phyloP scores from a whole-genome alignment of 139 green algal genomes.

The Zygnema cylindricum region DNA sequence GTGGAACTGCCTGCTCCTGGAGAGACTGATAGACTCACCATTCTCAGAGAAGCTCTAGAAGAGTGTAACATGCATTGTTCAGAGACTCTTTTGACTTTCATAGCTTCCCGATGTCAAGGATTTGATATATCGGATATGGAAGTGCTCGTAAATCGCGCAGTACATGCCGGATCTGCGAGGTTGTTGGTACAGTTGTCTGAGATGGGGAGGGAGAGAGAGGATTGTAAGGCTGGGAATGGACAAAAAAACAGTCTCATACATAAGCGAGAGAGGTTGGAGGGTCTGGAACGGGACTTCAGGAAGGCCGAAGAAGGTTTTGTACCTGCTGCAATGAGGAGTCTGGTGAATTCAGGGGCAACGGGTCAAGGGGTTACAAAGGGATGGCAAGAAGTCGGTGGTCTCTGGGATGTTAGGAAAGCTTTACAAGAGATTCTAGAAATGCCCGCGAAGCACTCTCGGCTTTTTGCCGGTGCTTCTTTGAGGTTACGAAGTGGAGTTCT shows the following conservation, averaged over 20 bases:
- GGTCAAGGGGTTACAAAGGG: not conserved
- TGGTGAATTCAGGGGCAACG: conserved; percentile 5
- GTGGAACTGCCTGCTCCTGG: conserved; percentile 41
- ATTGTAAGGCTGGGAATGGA: too few relatives aligned
- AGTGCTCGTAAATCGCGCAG: conserved; percentile 48
- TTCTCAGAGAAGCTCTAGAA: conserved; percentile 7
- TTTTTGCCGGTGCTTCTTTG: conserved; percentile 79
- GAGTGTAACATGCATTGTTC: conserved; percentile 12
- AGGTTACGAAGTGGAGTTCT: conserved; percentile 89
- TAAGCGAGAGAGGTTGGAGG: not conserved
- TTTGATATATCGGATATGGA: conserved; percentile 53
- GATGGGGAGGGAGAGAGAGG: not conserved
- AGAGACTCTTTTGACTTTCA: not conserved
- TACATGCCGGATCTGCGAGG: conserved; percentile 3
- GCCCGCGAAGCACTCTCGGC: conserved; percentile 70
- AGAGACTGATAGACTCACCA: conserved; percentile 24
- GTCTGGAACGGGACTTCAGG: conserved; percentile 38
- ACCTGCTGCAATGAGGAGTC: conserved; percentile 39
- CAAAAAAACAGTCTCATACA: too few relatives aligned
- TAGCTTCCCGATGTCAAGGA: conserved; percentile 27
- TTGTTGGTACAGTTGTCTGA: not conserved
- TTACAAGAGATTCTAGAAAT: conserved; percentile 86
- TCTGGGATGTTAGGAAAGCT: conserved; percentile 76
- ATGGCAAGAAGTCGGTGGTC: conserved; percentile 76
- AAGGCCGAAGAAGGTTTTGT: conserved; percentile 50